Base-by-base conservation (phyloP, 2,329 filamentous ascomycete species). In the Metarhizium brunneum region DNA sequence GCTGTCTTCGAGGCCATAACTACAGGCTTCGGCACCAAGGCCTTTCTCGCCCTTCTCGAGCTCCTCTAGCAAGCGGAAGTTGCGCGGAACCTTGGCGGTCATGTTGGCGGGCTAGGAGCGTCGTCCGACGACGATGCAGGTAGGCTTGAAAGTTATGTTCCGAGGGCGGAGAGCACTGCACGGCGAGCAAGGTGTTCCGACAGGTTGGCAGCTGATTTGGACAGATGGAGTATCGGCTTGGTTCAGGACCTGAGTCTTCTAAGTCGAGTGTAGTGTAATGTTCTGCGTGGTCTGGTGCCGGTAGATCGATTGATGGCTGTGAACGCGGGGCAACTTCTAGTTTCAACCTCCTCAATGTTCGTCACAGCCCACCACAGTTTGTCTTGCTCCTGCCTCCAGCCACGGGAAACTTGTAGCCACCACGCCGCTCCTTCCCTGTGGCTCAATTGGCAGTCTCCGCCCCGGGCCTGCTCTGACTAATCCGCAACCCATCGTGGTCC, bases 41-140 rank as follows among this genome's bases (percentile, higher is more conserved):
- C 94, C 94, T 75, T 99, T 99, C 78, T 99, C 94, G 68, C 94
- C 94, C 78, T 97, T 97, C 78, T 99, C 94, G 20, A 99, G 82
- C 84, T 99, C 94, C 73, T 96, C 94, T 56, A 99, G 81, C 62
- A 99, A 83, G 68, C 92, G 87, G 72, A 99, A 99, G 77, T 97
- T 97, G 71, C 94, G 84, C 59, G 94, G 94, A 56, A 99, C 83
- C 73, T 95, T 75, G 63, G 73, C 73, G 45, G 66, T 60, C 69
- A 73, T 74, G 64, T 57, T 43, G 48, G 42, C 13, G 47, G 20
- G 20, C n/a, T 7, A 59, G 54, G 54, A 18, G 47, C 36, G 38
- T 18, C 29, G 47, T 43, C n/a, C 7, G 50, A 6, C 11, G 38
- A 13, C 38, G 38, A 40, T 40, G 38, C 10, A 16, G 38, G 38